Evolutionary conservation across 2,329 filamentous ascomycete species (phyloP), one percentile per base, ranked within the genome.

Genomic region (Alternaria ventricosa): DNA sequence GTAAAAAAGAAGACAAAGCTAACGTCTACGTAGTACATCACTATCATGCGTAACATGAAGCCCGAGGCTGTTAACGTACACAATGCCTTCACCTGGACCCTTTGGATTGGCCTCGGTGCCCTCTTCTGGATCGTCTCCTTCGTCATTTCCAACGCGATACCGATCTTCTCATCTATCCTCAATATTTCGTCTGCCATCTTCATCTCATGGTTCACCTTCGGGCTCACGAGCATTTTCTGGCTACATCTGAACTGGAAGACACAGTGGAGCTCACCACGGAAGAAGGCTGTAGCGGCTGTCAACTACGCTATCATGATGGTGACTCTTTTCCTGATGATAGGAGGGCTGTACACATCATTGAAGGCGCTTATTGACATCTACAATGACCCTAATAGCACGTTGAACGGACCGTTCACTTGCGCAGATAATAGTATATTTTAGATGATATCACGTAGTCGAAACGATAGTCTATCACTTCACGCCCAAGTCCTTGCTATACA

Each of bases 181-280:
- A 87, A 87, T 23, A 80, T 92, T 50, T 86, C 90, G 22, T 74
- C 74, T 2, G 73, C 73, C 13, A 71, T 90, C 5, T 90, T 91
- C 63, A 86, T 87, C 27, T 88, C 84, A 56, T 91, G 89, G 89
- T 92, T 92, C 76, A 89, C 87, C 15, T 86, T 81, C 58, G 82
- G 82, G 0, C 66, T 84, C 1, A 80, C 78, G 33, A 82, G 80
- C 23, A 67, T 82, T 2, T 84, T 84, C 72, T 84, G 83, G 82
- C 66, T 85, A 60, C 80, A 82, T 65, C 71, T 87, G 33, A 83
- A 86, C 69, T 79, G 76, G 63, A 79, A 80, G 62, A 28, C 46
- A 18, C 71, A 74, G 51, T 72, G 66, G 55, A 73, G 63, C 45
- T 60, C 69, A 23, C 61, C 67, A 11, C 55, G 57, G 20, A 86